A percentile compares a stretch with the other conserved stretches of the same genome.
Evolutionary conservation across 108 stramenopile genomes (phyloP).

Genomic region (Discostella stelligeroides): DNA sequence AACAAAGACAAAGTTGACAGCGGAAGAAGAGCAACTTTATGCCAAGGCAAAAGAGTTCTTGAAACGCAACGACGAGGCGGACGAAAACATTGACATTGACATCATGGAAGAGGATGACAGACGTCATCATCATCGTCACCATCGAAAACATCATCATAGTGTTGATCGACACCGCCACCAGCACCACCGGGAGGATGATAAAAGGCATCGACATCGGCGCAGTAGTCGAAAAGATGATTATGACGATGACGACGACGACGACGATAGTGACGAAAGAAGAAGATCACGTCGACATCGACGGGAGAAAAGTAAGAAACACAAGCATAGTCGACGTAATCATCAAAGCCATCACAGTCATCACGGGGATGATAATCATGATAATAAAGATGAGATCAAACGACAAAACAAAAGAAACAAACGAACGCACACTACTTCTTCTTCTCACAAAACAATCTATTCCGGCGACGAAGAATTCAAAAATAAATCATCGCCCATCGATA

Average conservation of each 20-base stretch:
- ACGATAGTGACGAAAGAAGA: constrained; percentile 12
- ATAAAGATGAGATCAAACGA: constrained; percentile 17
- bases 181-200: too few species aligned
- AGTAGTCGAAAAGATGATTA: constrained; percentile 2
- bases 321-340: too few species aligned
- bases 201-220: not conserved
- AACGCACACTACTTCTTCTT: too few species aligned
- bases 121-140: not conserved
- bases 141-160: too few species aligned
- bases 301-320: constrained; percentile 27
- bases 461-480: too few species aligned
- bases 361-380: constrained; percentile 13
- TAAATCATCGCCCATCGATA: constrained; percentile 40
- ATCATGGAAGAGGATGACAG: constrained; percentile 8
- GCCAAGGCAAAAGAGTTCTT: constrained; percentile 45
- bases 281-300: not conserved
- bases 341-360: constrained; percentile 18
- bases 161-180: too few species aligned
- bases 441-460: too few species aligned
- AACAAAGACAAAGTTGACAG: constrained; percentile 26
- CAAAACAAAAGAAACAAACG: too few species aligned
- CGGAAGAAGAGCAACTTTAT: constrained; percentile 42
- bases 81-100: not conserved
- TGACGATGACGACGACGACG: too few species aligned
- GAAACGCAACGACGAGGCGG: constrained; percentile 11